A percentile compares a stretch with the other conserved stretches of the same genome.
phyloP scores from a whole-genome alignment of 2,329 filamentous ascomycete species.

The Nothophoma quercina region DNA sequence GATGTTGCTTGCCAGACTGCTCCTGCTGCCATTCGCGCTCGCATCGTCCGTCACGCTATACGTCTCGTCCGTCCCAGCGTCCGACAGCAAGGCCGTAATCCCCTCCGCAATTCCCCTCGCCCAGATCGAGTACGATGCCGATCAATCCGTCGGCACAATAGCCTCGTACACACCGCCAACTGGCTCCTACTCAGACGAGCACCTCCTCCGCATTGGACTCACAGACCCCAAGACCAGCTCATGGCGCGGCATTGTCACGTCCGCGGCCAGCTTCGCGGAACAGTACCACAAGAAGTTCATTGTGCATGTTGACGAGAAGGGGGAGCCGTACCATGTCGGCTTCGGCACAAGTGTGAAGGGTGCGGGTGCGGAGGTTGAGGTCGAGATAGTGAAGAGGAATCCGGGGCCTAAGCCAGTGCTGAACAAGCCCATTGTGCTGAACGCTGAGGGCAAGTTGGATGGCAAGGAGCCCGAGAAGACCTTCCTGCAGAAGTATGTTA shows the following conservation, averaged over 20 bases:
- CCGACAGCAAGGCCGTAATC: conserved; percentile 68
- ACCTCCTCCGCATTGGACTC: conserved; percentile 55
- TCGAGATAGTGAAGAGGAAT: conserved; percentile 51
- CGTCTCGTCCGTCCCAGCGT: conserved; percentile 83
- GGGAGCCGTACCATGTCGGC: conserved; percentile 55
- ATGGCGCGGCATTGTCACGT: conserved; percentile 57
- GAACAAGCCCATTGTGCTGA: conserved; percentile 64
- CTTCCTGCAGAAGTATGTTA: conserved; percentile 60
- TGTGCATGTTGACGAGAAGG: conserved; percentile 54
- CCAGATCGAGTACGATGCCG: conserved; percentile 53
- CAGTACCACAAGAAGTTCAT: conserved; percentile 54
- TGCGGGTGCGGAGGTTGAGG: conserved; percentile 48
- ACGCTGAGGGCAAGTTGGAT: conserved; percentile 62
- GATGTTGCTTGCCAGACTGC: conserved; percentile 48
- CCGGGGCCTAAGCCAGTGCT: conserved; percentile 53
- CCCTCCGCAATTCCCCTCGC: conserved; percentile 52
- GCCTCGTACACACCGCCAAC: conserved; percentile 48
- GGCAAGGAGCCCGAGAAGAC: conserved; percentile 57
- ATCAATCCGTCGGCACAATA: conserved; percentile 45
- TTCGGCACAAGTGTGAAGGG: conserved; percentile 49
- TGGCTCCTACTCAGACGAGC: conserved; percentile 43
- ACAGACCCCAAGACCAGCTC: conserved; percentile 46
- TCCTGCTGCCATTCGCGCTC: conserved; percentile 49
- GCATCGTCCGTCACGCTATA: conserved; percentile 49
- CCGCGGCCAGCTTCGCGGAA: conserved; percentile 52